Evolutionary conservation across 2,329 filamentous ascomycete genomes (phyloP).

Genomic region (Diaporthe velutina): DNA sequence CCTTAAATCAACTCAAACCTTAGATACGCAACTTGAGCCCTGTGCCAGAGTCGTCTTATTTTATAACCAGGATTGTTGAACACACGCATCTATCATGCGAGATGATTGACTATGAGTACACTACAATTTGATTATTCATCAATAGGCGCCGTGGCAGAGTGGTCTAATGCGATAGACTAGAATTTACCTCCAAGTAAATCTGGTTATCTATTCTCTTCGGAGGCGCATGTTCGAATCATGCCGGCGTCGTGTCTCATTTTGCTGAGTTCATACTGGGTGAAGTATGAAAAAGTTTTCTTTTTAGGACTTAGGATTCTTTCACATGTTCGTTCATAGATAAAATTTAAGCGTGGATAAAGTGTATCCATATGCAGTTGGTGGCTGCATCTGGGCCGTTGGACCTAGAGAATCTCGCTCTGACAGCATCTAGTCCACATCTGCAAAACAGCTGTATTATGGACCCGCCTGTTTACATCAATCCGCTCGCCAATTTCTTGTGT

Average conservation of each 20-base stretch:
- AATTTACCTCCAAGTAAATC: neutral
- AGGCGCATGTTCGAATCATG: neutral
- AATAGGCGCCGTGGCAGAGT: neutral
- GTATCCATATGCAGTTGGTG: too few species aligned
- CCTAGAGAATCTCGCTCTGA: too few species aligned
- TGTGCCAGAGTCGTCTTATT: too few species aligned
- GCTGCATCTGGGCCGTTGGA: too few species aligned
- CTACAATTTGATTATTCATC: neutral
- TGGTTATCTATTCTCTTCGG: neutral
- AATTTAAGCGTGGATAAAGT: neutral
- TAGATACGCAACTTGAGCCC: too few species aligned
- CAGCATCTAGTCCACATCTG: too few species aligned
- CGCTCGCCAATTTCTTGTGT: too few species aligned
- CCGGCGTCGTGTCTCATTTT: neutral
- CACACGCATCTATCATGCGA: too few species aligned
- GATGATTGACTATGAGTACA: too few species aligned
- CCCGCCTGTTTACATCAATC: too few species aligned
- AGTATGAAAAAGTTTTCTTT: neutral
- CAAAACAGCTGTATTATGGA: too few species aligned
- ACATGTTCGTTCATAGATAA: neutral
- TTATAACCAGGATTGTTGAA: too few species aligned
- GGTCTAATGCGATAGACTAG: neutral
- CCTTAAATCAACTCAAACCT: neutral
- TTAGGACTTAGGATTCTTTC: neutral
- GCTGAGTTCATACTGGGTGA: neutral